These are phyloP conservation scores for Pleurotus sapidus DNA, from an alignment of 768 basidiomycete genomes.

Conservation along the genomic window DNA sequence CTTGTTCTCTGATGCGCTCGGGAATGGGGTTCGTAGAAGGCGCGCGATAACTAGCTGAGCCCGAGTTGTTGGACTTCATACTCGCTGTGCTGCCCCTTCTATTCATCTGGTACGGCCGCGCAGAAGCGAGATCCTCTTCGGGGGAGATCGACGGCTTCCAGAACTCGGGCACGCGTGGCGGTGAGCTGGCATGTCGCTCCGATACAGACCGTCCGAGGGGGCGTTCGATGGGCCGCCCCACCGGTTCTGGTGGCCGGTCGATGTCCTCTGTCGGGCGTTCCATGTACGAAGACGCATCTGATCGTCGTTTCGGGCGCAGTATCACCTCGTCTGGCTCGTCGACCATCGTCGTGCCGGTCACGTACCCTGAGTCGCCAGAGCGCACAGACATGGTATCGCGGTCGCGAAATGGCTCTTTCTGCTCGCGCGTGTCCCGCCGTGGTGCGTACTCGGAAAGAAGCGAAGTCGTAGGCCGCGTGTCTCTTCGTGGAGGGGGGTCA, in stretches of 20 bases:
- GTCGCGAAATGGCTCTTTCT: constrained; percentile 6
- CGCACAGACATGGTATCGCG: constrained; percentile 7
- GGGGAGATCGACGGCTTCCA: constrained; percentile 48
- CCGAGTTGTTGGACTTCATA: constrained; percentile 34
- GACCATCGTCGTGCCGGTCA: constrained; percentile 7
- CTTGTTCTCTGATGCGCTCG: constrained; percentile 27
- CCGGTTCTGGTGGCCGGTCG: constrained; percentile 12
- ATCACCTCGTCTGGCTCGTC: constrained; percentile 27
- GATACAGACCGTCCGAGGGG: constrained; percentile 30
- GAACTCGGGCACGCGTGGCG: constrained; percentile 37
- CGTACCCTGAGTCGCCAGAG: neutral
- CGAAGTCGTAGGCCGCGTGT: neutral
- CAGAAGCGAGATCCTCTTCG: constrained; percentile 38
- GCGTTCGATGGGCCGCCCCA: constrained; percentile 24
- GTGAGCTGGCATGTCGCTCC: constrained; percentile 27
- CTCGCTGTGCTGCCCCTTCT: constrained; percentile 49
- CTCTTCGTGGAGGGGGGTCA: neutral
- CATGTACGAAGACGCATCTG: constrained; percentile 1
- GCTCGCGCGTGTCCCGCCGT: constrained; percentile 1
- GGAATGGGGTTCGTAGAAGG: constrained; percentile 36
- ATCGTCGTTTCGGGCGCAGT: constrained; percentile 13
- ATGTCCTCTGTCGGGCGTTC: neutral
- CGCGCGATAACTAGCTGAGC: constrained; percentile 37
- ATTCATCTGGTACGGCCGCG: constrained; percentile 39
- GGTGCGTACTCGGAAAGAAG: neutral